Percentiles rank a stretch among this genome's conserved stretches.
Evolutionary conservation across 306 rosid genomes (phyloP).

Genomic region (Vigna mungo): DNA sequence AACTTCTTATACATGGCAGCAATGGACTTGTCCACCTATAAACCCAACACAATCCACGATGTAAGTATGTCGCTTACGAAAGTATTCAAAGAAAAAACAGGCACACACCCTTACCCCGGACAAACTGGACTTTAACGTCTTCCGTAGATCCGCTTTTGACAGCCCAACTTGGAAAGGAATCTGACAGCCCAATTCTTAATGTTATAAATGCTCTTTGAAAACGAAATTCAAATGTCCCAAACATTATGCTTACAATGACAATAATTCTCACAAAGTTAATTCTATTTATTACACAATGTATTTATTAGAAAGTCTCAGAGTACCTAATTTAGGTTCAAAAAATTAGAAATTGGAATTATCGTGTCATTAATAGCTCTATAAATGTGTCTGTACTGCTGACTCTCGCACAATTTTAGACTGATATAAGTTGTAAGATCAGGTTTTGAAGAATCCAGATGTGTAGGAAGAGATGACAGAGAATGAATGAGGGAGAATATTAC

Average conservation of each 20-base stretch:
- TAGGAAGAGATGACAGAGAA: neutral
- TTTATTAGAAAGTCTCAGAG: too few species aligned
- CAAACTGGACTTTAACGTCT: slow-evolving; percentile 83
- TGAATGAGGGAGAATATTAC: too few species aligned
- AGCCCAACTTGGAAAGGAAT: slow-evolving; percentile 94
- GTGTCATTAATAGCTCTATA: neutral
- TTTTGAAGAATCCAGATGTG: neutral
- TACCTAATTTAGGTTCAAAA: neutral
- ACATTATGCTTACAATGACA: too few species aligned
- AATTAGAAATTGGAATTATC: too few species aligned
- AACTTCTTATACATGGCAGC: slow-evolving; percentile 87
- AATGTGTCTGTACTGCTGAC: neutral
- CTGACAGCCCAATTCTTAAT: slow-evolving; percentile 44
- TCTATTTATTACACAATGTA: too few species aligned
- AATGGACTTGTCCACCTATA: slow-evolving; percentile 86
- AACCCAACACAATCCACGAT: slow-evolving; percentile 28
- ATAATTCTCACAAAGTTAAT: too few species aligned
- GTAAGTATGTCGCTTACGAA: slow-evolving; percentile 14
- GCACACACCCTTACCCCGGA: slow-evolving; percentile 74
- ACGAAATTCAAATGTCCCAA: too few species aligned
- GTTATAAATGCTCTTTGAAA: neutral
- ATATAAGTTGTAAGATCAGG: neutral
- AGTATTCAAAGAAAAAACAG: slow-evolving; percentile 14
- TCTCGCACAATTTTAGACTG: neutral
- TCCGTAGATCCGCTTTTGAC: slow-evolving; percentile 88